These are phyloP conservation scores for Wallacemonas sp. DNA, from an alignment of 208 protist species.

Conservation along the genomic window DNA sequence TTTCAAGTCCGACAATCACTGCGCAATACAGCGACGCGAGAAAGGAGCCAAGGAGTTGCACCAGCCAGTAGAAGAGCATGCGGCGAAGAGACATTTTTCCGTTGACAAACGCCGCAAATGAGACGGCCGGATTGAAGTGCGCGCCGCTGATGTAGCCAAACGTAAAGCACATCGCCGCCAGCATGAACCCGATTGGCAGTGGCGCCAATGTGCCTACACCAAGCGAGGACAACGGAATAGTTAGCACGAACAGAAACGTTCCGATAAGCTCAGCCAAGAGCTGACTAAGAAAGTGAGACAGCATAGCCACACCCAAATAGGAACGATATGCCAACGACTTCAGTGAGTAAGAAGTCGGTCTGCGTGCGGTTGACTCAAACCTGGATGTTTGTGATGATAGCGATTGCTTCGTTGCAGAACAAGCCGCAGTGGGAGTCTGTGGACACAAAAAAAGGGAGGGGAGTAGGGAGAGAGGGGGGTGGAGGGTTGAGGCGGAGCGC, in stretches of 20 bases:
- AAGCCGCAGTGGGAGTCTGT: too few relatives aligned
- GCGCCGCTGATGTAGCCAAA: slow-evolving; percentile 92
- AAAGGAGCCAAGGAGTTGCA: slow-evolving; percentile 78
- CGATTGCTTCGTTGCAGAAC: too few relatives aligned
- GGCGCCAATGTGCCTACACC: slow-evolving; percentile 71
- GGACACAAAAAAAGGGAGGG: not conserved
- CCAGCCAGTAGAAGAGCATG: slow-evolving; percentile 63
- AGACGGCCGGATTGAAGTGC: slow-evolving; percentile 93
- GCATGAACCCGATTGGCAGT: slow-evolving; percentile 87
- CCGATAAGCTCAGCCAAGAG: slow-evolving; percentile 82
- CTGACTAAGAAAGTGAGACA: slow-evolving; percentile 68
- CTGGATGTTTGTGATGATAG: too few relatives aligned
- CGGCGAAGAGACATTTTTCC: slow-evolving; percentile 69
- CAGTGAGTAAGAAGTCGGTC: too few relatives aligned
- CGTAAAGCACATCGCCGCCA: slow-evolving; percentile 87
- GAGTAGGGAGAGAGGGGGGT: not conserved
- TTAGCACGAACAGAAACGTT: slow-evolving; percentile 85
- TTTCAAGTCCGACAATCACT: slow-evolving; percentile 75
- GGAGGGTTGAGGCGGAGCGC: not conserved
- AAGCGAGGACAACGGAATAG: slow-evolving; percentile 65
- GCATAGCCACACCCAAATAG: slow-evolving; percentile 20
- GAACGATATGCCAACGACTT: not conserved
- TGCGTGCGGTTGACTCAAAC: too few relatives aligned
- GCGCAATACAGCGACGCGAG: slow-evolving; percentile 69
- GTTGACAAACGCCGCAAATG: slow-evolving; percentile 86